phyloP scores from a whole-genome alignment of 1,139 yeast genomes.

The Sugiyamaella castrensis region DNA sequence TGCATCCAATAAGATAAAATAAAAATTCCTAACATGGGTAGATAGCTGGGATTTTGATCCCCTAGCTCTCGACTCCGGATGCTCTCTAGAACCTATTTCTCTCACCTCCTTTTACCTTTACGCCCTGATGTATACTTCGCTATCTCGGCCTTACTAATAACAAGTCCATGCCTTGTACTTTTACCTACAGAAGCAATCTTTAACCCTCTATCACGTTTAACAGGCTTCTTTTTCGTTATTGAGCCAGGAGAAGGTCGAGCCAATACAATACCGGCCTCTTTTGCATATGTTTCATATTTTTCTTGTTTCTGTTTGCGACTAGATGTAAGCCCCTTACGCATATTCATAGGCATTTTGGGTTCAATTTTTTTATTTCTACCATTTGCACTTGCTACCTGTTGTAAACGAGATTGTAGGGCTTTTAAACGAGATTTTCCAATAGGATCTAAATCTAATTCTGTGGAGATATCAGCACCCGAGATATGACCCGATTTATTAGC shows the following conservation, averaged over 20 bases:
- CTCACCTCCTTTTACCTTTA: constrained; percentile 7
- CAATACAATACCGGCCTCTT: constrained; percentile 82
- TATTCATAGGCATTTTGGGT: constrained; percentile 83
- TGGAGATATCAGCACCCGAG: constrained; percentile 75
- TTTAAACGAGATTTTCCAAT: constrained; percentile 78
- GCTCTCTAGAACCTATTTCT: too few relatives aligned
- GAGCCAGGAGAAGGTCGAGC: constrained; percentile 55
- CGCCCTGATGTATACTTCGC: constrained; percentile 30
- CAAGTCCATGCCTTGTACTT: constrained; percentile 76
- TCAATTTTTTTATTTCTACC: constrained; percentile 47
- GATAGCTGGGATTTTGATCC: too few relatives aligned
- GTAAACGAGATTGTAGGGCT: constrained; percentile 66
- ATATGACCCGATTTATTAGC: constrained; percentile 39
- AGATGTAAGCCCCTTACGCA: constrained; percentile 78
- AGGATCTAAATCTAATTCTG: constrained; percentile 67
- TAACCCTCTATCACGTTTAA: constrained; percentile 68
- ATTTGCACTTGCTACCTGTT: constrained; percentile 31
- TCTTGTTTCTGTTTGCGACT: constrained; percentile 51
- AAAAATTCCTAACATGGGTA: too few relatives aligned
- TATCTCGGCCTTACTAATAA: constrained; percentile 69
- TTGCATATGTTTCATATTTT: constrained; percentile 71
- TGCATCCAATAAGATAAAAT: background rate
- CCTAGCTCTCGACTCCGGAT: too few relatives aligned
- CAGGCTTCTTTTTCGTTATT: constrained; percentile 45
- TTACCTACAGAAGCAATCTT: constrained; percentile 75